These are phyloP conservation scores for Rhodotorula diobovata DNA, from an alignment of 768 basidiomycete species.

Conservation along the genomic window DNA sequence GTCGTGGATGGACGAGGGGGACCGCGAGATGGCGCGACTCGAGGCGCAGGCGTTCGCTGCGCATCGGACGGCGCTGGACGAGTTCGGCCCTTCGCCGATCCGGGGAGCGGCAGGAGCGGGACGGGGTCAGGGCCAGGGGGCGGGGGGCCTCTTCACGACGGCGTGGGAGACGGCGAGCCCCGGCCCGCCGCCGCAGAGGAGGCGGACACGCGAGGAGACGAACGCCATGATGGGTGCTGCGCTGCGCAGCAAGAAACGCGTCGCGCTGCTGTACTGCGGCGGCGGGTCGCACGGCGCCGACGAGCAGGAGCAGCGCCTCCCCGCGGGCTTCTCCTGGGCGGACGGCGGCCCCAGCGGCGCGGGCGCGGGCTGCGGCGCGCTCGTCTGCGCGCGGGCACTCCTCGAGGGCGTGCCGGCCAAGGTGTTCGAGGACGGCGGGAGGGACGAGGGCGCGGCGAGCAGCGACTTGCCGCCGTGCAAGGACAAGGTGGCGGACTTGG, in stretches of 20 bases:
- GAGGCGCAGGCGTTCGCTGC: not conserved
- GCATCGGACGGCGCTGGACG: too few species aligned
- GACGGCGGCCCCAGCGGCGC: too few species aligned
- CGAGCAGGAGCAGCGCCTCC: not conserved
- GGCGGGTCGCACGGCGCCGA: not conserved
- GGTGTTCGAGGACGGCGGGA: not conserved
- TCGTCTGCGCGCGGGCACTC: conserved; percentile 4
- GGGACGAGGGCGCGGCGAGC: not conserved
- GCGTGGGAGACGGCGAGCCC: too few species aligned
- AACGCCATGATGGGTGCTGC: conserved; percentile 11
- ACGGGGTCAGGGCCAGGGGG: too few species aligned
- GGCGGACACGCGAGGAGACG: conserved; percentile 15
- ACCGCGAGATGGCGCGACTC: not conserved
- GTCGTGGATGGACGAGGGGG: not conserved
- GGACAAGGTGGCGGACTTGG: not conserved
- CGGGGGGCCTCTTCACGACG: too few species aligned
- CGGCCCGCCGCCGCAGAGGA: too few species aligned
- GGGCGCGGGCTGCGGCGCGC: conserved; percentile 7
- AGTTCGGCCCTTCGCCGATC: too few species aligned
- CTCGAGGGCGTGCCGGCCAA: conserved; percentile 1
- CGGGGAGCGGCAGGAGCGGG: too few species aligned
- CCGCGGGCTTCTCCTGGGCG: not conserved
- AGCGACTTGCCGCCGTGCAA: conserved; percentile 1
- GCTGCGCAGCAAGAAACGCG: conserved; percentile 5
- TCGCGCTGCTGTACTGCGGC: conserved; percentile 11